Conservation (phyloP, 2,329 filamentous ascomycete species). For the Aspergillus novoparasiticus region DNA sequence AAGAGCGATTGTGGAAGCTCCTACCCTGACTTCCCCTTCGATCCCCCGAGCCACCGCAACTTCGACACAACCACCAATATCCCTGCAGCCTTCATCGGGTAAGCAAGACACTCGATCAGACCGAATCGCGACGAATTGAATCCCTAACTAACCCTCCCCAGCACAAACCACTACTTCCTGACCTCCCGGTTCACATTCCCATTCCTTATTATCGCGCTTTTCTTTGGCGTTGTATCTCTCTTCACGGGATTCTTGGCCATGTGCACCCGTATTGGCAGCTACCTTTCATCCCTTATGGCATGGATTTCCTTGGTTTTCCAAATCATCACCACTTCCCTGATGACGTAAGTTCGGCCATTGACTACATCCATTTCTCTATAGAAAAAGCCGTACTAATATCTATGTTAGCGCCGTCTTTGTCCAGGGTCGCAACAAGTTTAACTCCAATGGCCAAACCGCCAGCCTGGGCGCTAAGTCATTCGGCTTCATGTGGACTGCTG, state of each 20-base stretch:
- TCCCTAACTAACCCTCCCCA: slow-evolving; percentile 20
- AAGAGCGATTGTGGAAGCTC: slow-evolving; percentile 66
- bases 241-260: slow-evolving; percentile 51
- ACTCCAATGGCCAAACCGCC: slow-evolving; percentile 50
- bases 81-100: slow-evolving; percentile 58
- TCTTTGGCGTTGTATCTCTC: slow-evolving; percentile 63
- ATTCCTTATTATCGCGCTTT: slow-evolving; percentile 80
- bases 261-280: slow-evolving; percentile 55
- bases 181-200: slow-evolving; percentile 92
- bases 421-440: slow-evolving; percentile 60
- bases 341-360: slow-evolving; percentile 60
- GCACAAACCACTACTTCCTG: slow-evolving; percentile 72
- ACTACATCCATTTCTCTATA: neutral
- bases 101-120: slow-evolving; percentile 26
- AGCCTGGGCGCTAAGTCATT: slow-evolving; percentile 60
- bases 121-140: slow-evolving; percentile 21
- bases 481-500: slow-evolving; percentile 64
- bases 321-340: slow-evolving; percentile 57
- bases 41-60: slow-evolving; percentile 56
- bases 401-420: slow-evolving; percentile 59
- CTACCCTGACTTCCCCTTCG: slow-evolving; percentile 68
- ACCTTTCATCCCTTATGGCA: slow-evolving; percentile 55
- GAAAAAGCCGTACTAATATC: slow-evolving; percentile 19
- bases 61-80: slow-evolving; percentile 60
- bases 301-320: slow-evolving; percentile 62